phyloP scores from a whole-genome alignment of 2,329 filamentous ascomycete species.

The Metarhizium anisopliae region DNA sequence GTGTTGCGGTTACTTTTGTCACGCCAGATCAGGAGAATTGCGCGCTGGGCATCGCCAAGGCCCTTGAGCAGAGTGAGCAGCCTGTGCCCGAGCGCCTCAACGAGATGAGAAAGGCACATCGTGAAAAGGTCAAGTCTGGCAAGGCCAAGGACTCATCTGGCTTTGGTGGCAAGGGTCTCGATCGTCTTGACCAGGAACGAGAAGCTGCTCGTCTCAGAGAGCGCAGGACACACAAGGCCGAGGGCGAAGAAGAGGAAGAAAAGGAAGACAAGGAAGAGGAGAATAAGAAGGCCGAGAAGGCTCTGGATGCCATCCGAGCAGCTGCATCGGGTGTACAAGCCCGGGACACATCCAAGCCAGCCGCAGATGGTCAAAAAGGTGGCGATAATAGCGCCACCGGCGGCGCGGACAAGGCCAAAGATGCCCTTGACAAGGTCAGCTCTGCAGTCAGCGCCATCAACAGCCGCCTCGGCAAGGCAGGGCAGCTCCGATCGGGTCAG shows the following conservation, averaged over 20 bases:
- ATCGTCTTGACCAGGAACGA: slow-evolving; percentile 83
- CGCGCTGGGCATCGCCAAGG: slow-evolving; percentile 80
- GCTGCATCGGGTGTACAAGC: slow-evolving; percentile 49
- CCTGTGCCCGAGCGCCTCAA: slow-evolving; percentile 62
- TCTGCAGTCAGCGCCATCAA: slow-evolving; percentile 91
- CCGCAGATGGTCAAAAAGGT: slow-evolving; percentile 21
- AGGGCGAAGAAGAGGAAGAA: slow-evolving; percentile 73
- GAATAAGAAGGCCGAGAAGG: slow-evolving; percentile 62
- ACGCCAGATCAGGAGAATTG: slow-evolving; percentile 88
- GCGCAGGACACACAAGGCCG: slow-evolving; percentile 82
- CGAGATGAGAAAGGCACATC: slow-evolving; percentile 63
- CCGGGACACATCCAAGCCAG: slow-evolving; percentile 38
- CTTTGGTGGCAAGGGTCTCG: slow-evolving; percentile 91
- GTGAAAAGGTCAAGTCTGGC: slow-evolving; percentile 84
- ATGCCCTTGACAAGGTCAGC: slow-evolving; percentile 75
- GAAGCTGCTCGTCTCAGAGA: slow-evolving; percentile 80
- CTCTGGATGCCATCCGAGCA: slow-evolving; percentile 54
- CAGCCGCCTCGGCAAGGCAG: slow-evolving; percentile 78
- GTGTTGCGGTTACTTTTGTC: slow-evolving; percentile 89
- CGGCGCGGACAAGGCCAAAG: slow-evolving; percentile 52
- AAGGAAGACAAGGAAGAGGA: slow-evolving; percentile 73
- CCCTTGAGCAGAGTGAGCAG: slow-evolving; percentile 85
- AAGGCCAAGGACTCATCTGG: slow-evolving; percentile 85
- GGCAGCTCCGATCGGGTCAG: slow-evolving; percentile 81
- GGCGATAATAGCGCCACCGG: slow-evolving; percentile 39